Evolutionary conservation across 805 yeast species (phyloP).

Genomic region (Pichia cabralensis): DNA sequence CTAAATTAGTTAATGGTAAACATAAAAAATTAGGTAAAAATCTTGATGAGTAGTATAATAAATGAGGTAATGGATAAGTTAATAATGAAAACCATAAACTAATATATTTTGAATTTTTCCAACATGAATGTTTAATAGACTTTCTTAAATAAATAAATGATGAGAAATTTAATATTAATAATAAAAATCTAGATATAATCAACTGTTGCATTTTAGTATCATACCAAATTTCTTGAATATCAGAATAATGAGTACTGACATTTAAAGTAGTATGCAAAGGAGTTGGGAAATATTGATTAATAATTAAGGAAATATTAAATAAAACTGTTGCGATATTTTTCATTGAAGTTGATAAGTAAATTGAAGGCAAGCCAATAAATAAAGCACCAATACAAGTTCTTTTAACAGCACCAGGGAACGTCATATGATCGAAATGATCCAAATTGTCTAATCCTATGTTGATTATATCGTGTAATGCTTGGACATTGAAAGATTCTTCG

Average conservation of each 20-base stretch:
- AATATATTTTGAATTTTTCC: slow-evolving; percentile 15
- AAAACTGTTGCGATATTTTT: slow-evolving; percentile 3
- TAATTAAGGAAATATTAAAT: neutral
- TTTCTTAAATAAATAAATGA: slow-evolving; percentile 47
- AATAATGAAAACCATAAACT: slow-evolving; percentile 55
- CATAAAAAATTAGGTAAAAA: slow-evolving; percentile 84
- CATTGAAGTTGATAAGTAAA: slow-evolving; percentile 1
- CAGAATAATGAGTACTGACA: neutral
- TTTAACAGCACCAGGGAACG: slow-evolving; percentile 86
- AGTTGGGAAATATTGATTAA: neutral
- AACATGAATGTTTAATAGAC: slow-evolving; percentile 22
- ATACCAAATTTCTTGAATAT: neutral
- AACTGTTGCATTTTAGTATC: slow-evolving; percentile 42
- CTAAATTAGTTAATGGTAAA: slow-evolving; percentile 57
- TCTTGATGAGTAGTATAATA: slow-evolving; percentile 71
- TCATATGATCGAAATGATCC: slow-evolving; percentile 55
- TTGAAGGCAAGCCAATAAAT: slow-evolving; percentile 37
- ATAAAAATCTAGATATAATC: slow-evolving; percentile 46
- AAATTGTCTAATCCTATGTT: slow-evolving; percentile 45
- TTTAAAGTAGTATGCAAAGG: neutral
- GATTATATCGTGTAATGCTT: slow-evolving; percentile 77
- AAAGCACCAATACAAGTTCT: slow-evolving; percentile 72
- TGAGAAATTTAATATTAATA: slow-evolving; percentile 31
- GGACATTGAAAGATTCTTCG: slow-evolving; percentile 87
- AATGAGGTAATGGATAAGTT: slow-evolving; percentile 63